These are phyloP conservation scores for Aspergillus avenaceus DNA, from an alignment of 495 filamentous ascomycete genomes.

Conservation along the genomic window DNA sequence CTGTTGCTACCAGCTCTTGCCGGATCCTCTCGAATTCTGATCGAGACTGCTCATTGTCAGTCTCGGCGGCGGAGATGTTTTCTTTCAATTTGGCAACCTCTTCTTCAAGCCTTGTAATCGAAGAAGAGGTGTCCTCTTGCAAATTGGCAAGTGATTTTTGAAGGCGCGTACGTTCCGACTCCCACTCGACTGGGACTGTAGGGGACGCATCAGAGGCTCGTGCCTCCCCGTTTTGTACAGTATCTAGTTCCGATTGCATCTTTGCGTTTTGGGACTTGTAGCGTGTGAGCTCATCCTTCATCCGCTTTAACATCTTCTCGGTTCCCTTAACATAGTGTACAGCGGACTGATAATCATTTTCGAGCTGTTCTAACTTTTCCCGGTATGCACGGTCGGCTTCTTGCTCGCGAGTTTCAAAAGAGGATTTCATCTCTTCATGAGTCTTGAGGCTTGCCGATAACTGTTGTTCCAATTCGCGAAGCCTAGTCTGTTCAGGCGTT, in stretches of 20 bases:
- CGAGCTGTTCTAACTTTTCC: conserved; percentile 86
- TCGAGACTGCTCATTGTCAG: conserved; percentile 63
- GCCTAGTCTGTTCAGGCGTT: conserved; percentile 74
- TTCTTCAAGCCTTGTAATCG: conserved; percentile 62
- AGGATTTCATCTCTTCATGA: conserved; percentile 76
- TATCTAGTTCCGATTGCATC: conserved; percentile 73
- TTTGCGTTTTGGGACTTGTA: conserved; percentile 84
- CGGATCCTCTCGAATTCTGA: conserved; percentile 53
- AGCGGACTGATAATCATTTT: conserved; percentile 97
- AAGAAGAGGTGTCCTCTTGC: conserved; percentile 61
- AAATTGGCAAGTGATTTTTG: conserved; percentile 62
- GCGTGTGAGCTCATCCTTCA: conserved; percentile 91
- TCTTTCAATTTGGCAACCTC: conserved; percentile 63
- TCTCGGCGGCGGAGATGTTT: conserved; percentile 58
- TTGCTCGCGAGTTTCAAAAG: conserved; percentile 71
- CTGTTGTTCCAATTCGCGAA: conserved; percentile 87
- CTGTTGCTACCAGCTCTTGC: conserved; percentile 51
- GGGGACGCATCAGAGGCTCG: conserved; percentile 23
- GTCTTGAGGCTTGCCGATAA: conserved; percentile 71
- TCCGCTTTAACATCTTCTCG: conserved; percentile 97
- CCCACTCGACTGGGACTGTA: conserved; percentile 62
- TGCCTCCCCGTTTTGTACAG: conserved; percentile 39
- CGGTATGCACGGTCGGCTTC: conserved; percentile 81
- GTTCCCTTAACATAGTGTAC: conserved; percentile 99
- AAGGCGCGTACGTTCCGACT: conserved; percentile 66